phyloP scores from a whole-genome alignment of 202 grass and related monocot species.

The Carex arenaria region DNA sequence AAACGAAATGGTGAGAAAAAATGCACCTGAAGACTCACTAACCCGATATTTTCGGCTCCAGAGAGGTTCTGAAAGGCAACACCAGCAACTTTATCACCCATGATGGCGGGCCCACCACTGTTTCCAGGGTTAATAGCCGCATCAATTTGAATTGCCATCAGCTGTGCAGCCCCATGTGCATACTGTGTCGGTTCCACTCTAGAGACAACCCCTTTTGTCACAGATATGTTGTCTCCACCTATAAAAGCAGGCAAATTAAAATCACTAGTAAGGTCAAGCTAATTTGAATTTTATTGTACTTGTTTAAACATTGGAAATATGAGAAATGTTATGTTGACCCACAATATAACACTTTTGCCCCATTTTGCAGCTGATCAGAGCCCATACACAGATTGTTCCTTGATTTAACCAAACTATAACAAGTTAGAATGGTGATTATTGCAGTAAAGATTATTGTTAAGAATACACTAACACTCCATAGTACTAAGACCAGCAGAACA shows the following conservation, averaged over 20 bases:
- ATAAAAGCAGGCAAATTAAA: slow-evolving; percentile 7
- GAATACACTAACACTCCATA: background rate
- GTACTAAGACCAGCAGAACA: background rate
- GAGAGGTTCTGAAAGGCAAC: slow-evolving; percentile 98
- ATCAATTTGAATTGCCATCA: slow-evolving; percentile 99
- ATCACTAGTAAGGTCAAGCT: background rate
- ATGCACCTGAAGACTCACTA: background rate
- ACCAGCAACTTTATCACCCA: slow-evolving; percentile 96
- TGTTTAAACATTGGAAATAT: background rate
- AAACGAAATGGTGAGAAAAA: slow-evolving; percentile 8
- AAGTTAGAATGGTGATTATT: background rate
- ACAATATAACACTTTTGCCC: background rate
- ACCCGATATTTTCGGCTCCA: slow-evolving; percentile 98
- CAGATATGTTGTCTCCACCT: slow-evolving; percentile 99
- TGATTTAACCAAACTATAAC: background rate
- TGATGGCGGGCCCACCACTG: slow-evolving; percentile 89
- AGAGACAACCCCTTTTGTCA: slow-evolving; percentile 98
- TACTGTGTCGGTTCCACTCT: slow-evolving; percentile 95
- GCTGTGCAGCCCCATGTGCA: slow-evolving; percentile 88
- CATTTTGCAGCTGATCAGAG: background rate
- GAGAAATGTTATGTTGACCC: background rate
- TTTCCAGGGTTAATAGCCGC: slow-evolving; percentile 98
- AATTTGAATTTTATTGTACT: background rate
- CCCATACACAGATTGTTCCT: background rate
- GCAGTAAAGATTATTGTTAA: background rate